Percentiles rank a stretch among this genome's conserved stretches.
phyloP scores from a whole-genome alignment of 2,329 filamentous ascomycete species.

The Sclerotinia glacialis region DNA sequence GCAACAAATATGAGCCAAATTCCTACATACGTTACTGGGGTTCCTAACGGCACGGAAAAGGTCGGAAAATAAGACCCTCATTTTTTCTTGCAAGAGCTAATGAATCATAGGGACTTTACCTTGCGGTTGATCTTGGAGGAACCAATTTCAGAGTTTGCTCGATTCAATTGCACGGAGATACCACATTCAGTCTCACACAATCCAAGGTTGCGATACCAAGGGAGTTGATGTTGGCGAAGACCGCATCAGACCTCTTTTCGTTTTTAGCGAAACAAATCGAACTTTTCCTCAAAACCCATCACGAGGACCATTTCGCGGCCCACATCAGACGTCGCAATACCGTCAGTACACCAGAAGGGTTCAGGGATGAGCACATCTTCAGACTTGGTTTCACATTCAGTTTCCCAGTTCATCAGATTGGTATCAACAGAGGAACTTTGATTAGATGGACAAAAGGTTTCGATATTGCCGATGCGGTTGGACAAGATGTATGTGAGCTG shows the following conservation, averaged over 20 bases:
- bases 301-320: conserved; percentile 78
- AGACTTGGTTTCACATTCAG: conserved; percentile 98
- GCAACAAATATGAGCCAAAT: conserved; percentile 89
- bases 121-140: conserved; percentile 95
- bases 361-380: conserved; percentile 74
- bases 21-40: conserved; percentile 91
- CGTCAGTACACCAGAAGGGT: conserved; percentile 56
- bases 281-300: conserved; percentile 79
- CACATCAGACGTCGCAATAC: conserved; percentile 64
- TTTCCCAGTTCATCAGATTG: conserved; percentile 90
- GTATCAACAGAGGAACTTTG: conserved; percentile 90
- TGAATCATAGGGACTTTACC: conserved; percentile 68
- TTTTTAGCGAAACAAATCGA: conserved; percentile 95
- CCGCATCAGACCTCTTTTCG: conserved; percentile 79
- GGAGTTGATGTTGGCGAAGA: conserved; percentile 85
- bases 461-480: conserved; percentile 90
- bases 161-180: conserved; percentile 87
- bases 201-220: conserved; percentile 89
- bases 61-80: conserved; percentile 46
- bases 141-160: conserved; percentile 99
- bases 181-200: conserved; percentile 89
- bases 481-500: conserved; percentile 89
- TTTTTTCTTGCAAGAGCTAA: conserved; percentile 10
- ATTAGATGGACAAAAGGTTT: conserved; percentile 99
- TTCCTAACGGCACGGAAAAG: conserved; percentile 97